Base-by-base conservation (phyloP, 2,329 filamentous ascomycete species). In the Fragosphaeria purpurea region DNA sequence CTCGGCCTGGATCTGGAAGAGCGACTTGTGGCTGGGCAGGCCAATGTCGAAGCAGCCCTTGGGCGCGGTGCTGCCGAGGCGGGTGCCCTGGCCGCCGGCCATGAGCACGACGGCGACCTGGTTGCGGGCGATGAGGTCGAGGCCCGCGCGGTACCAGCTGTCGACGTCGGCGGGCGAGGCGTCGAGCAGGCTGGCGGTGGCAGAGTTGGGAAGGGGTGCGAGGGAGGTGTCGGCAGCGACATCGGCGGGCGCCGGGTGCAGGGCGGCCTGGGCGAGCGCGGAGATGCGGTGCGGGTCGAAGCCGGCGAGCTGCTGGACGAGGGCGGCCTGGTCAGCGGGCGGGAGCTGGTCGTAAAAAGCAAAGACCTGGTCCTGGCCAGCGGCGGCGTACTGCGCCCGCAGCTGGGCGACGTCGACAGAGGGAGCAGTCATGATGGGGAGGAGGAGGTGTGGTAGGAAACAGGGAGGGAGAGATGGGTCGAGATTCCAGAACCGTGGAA, bases 1-100 rank as follows among this genome's bases (percentile, higher is more conserved):
- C 79, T 98, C 90, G 43, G 86, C 93, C 70, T 98, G 93, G 60
- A 98, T 86, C 74, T 97, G 90, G 78, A 98, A 98, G 53, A 98
- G 79, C 12, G 89, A 89, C 75, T 98, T 98, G 65, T 85, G 72
- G 59, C 88, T 95, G 35, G 91, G 88, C 51, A 98, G 79, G 13
- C 89, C 89, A 67, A 98, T 97, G 65, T 98, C 85, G 70, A 87
- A 98, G 78, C 91, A 97, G 51, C 93, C 93, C 75, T 98, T 98
- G 59, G 93, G 93, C 13, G 85, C 91, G 51, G 89, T 93, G 75
- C 89, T 96, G 59, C 93, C 93, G 56, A 98, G 73, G 55, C 93
- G 81, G 55, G 93, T 98, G 57, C 93, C 93, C 72, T 98, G 93
- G 37, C 93, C 93, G 64, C 93, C 93, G 52, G 93, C 93, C 87